These are phyloP conservation scores for Trichosanthes cucumerina DNA, from an alignment of 306 rosid species.

Conservation along the genomic window DNA sequence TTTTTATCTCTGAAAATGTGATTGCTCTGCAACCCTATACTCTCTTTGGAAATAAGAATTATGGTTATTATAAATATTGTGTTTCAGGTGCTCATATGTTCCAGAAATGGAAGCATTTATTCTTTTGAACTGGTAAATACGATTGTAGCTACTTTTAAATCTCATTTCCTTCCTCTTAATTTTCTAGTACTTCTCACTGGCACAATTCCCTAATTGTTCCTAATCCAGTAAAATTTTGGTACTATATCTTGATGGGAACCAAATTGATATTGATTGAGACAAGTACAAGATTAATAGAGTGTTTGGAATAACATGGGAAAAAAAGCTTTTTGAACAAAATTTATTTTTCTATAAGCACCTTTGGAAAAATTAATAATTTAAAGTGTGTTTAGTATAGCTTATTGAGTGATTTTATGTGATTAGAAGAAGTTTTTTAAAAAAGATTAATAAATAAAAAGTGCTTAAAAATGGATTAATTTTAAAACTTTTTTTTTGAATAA, in stretches of 20 bases:
- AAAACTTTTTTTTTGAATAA: no score
- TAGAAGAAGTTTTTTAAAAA: no score
- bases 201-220: neutral
- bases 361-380: no score
- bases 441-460: no score
- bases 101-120: conserved; percentile 68
- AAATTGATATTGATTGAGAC: neutral
- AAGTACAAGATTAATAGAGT: neutral
- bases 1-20: neutral
- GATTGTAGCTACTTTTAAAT: neutral
- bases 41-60: neutral
- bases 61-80: neutral
- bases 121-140: conserved; percentile 55
- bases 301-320: no score
- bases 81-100: conserved; percentile 63
- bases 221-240: neutral
- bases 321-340: no score
- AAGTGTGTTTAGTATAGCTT: no score
- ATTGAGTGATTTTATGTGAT: no score
- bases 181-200: neutral
- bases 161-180: neutral
- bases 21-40: neutral
- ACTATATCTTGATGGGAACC: neutral
- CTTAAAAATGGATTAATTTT: no score
- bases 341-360: no score